Base-by-base conservation (phyloP, 2,329 filamentous ascomycete species). In the Penicillium sp. region DNA sequence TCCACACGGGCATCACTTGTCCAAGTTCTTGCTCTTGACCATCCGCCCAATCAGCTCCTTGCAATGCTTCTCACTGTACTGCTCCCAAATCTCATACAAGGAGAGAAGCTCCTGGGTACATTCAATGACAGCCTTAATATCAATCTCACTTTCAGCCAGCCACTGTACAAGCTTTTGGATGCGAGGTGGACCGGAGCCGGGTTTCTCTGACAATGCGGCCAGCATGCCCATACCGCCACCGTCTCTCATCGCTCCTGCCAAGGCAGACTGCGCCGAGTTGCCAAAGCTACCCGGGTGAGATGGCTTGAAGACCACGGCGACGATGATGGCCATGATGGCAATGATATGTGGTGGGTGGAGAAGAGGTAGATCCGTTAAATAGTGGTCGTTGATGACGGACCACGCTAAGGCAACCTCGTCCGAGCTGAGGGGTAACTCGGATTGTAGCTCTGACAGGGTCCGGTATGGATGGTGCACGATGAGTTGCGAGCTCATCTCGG, bases 401-500 rank as follows among this genome's bases (percentile, higher is more conserved):
- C 90, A 90, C 34, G 92, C 90, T 35, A 96, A 82, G 48, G 86
- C 84, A 31, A 87, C 82, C 71, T 97, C 93, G 63, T 96, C 93
- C 58, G 87, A 84, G n/a, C 85, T 86, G 45, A 97, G 81, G 49
- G 82, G 80, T 59, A 96, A 84, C 59, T 90, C 86, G 54, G 81
- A 79, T 64, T 91, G 88, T 45, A 96, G 81, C 45, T 88, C 87
- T 4, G 84, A 84, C 34, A 97, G 81, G 42, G 89, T 92, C 55
- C 92, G 90, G 76, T 96, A 96, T 0, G 93, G 93, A 71, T 96
- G 92, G 76, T 96, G 91, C 17, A 96, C 81, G 72, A 96, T 96
- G 67, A 97, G 84, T 68, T 96, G 91, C 4, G 91, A 93, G 75
- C 86, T 90, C 86, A 97, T 90, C 72, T 96, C 93, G 28, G 90